These are phyloP conservation scores for Pichia sporocuriosa DNA, from an alignment of 805 yeast genomes.

Conservation along the genomic window DNA sequence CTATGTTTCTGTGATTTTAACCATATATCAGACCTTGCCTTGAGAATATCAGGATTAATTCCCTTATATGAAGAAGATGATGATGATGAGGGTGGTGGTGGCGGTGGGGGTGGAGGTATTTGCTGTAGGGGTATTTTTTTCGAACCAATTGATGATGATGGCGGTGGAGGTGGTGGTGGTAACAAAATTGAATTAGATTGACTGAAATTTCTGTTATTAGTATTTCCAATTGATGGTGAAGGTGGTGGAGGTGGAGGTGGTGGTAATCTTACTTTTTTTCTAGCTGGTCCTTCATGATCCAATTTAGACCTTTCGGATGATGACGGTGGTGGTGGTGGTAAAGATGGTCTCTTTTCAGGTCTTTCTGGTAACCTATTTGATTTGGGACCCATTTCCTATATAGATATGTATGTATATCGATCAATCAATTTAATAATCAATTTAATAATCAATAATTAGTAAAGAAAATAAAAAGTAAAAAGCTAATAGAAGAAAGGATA, in stretches of 20 bases:
- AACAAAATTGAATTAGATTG: not conserved
- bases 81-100: constrained; percentile 30
- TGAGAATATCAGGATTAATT: not conserved
- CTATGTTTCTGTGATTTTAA: constrained; percentile 52
- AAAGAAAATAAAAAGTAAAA: no score
- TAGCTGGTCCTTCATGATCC: constrained; percentile 2
- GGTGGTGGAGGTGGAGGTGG: constrained; percentile 12
- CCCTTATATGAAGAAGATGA: constrained; percentile 11
- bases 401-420: no score
- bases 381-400: constrained; percentile 10
- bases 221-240: not conserved
- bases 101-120: constrained; percentile 28
- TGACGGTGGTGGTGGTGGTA: constrained; percentile 8
- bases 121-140: not conserved
- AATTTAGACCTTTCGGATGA: not conserved
- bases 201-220: no score
- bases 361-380: constrained; percentile 2
- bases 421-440: no score
- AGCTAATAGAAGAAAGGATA: no score
- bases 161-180: constrained; percentile 11
- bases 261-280: constrained; percentile 7
- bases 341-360: constrained; percentile 1
- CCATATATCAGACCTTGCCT: constrained; percentile 48
- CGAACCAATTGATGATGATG: not conserved
- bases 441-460: no score